These are phyloP conservation scores for Amanita polypyramis DNA, from an alignment of 768 basidiomycete genomes.

Conservation along the genomic window DNA sequence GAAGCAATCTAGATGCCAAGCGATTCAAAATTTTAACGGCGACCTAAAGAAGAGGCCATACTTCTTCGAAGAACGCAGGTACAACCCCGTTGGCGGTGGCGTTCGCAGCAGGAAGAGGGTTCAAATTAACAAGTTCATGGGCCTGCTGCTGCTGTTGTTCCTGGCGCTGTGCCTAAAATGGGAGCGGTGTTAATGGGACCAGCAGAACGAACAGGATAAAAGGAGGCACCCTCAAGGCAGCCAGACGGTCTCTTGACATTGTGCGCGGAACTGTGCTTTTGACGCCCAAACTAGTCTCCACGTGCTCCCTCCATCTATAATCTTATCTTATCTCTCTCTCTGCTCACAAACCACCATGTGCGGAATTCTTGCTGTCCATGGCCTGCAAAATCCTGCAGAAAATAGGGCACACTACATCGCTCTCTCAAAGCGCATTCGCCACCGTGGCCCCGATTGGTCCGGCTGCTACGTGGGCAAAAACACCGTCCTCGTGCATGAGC, in stretches of 20 bases:
- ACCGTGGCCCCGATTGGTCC: conserved; percentile 98
- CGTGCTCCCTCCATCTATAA: neutral
- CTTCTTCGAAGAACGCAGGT: conserved; percentile 27
- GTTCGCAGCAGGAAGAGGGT: conserved; percentile 9
- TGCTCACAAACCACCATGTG: conserved; percentile 53
- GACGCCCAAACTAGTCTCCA: neutral
- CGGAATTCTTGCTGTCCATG: conserved; percentile 84
- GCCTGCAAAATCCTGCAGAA: conserved; percentile 56
- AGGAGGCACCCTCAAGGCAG: conserved; percentile 24
- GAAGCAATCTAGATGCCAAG: conserved; percentile 23
- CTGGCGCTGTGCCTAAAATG: conserved; percentile 21
- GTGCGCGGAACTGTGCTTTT: conserved; percentile 3
- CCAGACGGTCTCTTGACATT: conserved; percentile 29
- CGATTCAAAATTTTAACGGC: conserved; percentile 1
- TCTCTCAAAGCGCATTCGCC: conserved; percentile 81
- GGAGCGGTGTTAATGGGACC: neutral
- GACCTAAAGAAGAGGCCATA: conserved; percentile 8
- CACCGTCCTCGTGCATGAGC: conserved; percentile 84
- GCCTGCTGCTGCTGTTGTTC: conserved; percentile 13
- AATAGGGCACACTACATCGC: conserved; percentile 73
- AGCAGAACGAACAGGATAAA: neutral
- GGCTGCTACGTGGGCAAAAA: conserved; percentile 85
- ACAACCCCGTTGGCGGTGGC: conserved; percentile 13
- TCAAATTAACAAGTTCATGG: conserved; percentile 22
- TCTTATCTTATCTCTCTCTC: conserved; percentile 11